Evolutionary conservation across 192 early-diverging fungal species (phyloP), one percentile per base, ranked within the genome.

Genomic region (Backusella australiensis): DNA sequence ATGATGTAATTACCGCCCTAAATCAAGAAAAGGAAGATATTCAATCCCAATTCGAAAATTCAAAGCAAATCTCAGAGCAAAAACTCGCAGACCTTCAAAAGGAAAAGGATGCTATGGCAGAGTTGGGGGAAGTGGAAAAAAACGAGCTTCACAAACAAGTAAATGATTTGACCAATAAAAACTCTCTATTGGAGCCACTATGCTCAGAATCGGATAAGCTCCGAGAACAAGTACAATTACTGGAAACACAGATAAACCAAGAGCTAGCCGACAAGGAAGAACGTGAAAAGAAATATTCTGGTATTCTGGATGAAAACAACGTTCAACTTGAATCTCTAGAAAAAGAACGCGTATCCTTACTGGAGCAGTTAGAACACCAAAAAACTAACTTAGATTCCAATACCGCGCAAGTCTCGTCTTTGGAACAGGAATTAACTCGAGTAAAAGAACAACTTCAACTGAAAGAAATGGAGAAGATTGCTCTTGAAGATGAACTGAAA

Each of bases 151-250:
- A 14, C 8, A 29, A 23, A 63, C 21, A 63, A 63, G 26, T 63
- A 11, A 63, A 29, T 23, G 23, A 63, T 12, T 63, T 63, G 21
- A 4, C 56, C 56, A 63, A 63, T 63, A 29, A 63, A 63, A 63
- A 63, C 23, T 8, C 56, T 63, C 56, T 63, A 9, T 63, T 63
- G n/a, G 56, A 29, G 56, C 23, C 56, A 63, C 56, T 63, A 63
- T 29, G 56, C 56, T 63, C 56, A 63, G 56, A 63, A 63, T 63
- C 56, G 56, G 56, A 63, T 26, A 63, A 29, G 23, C 56, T 63
- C 56, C 56, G 56, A 63, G 56, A 63, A 63, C 56, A 63, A 29
- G 12, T 63, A 29, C 56, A 63, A 4, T 26, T 23, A 23, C 26
- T 63, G 26, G 56, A 63, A 29, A 14, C 26, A 8, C 23, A 63